Conservation (phyloP, 2,329 filamentous ascomycete genomes). For the Ophiosphaerella korrae region DNA sequence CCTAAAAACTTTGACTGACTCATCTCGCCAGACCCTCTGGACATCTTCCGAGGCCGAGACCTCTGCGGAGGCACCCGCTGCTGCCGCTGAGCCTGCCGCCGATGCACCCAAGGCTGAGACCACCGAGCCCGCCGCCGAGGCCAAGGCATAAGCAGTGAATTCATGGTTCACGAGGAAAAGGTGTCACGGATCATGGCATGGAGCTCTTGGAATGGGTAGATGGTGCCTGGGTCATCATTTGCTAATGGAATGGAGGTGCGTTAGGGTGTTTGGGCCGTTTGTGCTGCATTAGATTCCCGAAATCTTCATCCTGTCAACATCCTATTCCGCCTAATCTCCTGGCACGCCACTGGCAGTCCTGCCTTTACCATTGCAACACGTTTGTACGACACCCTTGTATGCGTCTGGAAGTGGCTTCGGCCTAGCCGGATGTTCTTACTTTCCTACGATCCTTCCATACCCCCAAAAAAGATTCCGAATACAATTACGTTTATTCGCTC, state of each 20-base stretch:
- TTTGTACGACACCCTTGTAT: constrained; percentile 23
- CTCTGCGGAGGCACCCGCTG: constrained; percentile 60
- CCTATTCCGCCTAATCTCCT: constrained; percentile 2
- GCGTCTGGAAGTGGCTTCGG: constrained; percentile 10
- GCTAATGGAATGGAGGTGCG: constrained; percentile 38
- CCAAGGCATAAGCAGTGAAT: constrained; percentile 58
- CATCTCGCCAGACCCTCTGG: constrained; percentile 80
- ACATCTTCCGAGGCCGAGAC: constrained; percentile 97
- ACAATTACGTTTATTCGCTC: constrained; percentile 9
- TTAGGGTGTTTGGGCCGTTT: constrained; percentile 38
- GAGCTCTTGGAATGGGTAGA: constrained; percentile 41
- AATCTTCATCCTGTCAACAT: constrained; percentile 46
- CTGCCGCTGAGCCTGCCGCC: constrained; percentile 61
- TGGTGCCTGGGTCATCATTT: constrained; percentile 37
- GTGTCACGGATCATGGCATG: constrained; percentile 36
- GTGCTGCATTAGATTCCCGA: constrained; percentile 45
- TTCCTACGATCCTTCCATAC: constrained; percentile 22
- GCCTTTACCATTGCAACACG: constrained; percentile 7
- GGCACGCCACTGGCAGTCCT: not conserved
- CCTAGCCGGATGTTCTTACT: constrained; percentile 12
- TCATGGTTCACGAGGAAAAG: constrained; percentile 36
- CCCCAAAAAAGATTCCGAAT: constrained; percentile 24
- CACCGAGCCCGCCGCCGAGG: constrained; percentile 59
- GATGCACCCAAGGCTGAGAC: constrained; percentile 53
- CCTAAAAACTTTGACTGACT: constrained; percentile 2